Conservation (phyloP, 176 grass and related monocot species). For the Dactylis glomerata region DNA sequence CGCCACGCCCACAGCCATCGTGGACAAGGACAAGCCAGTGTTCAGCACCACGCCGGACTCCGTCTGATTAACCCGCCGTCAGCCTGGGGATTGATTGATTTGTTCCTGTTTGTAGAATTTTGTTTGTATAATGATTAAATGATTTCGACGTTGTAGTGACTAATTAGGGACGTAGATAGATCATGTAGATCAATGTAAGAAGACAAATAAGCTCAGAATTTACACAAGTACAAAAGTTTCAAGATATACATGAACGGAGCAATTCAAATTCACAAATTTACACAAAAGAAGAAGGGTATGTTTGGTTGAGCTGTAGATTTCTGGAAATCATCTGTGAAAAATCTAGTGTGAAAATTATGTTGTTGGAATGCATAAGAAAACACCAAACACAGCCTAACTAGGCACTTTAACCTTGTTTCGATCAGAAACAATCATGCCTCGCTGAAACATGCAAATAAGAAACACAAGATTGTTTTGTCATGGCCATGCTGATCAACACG, state of each 20-base stretch:
- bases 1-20: neutral
- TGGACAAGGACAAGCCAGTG: slow-evolving; percentile 86
- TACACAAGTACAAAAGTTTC: neutral
- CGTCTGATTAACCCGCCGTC: neutral
- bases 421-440: too few species aligned
- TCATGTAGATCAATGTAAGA: slow-evolving; percentile 29
- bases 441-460: too few species aligned
- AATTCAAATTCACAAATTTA: neutral
- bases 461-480: too few species aligned
- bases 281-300: too few species aligned
- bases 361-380: too few species aligned
- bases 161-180: slow-evolving; percentile 25
- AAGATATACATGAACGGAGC: neutral
- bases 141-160: slow-evolving; percentile 18
- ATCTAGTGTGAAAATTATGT: too few species aligned
- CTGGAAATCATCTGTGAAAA: too few species aligned
- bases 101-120: slow-evolving; percentile 40
- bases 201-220: slow-evolving; percentile 11
- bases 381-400: too few species aligned
- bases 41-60: slow-evolving; percentile 69
- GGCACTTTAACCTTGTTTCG: too few species aligned
- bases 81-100: neutral
- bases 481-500: too few species aligned
- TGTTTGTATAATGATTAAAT: neutral
- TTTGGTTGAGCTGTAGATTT: too few species aligned